These are phyloP conservation scores for Xylariaceae sp. DNA, from an alignment of 2,329 filamentous ascomycete species.

Conservation along the genomic window DNA sequence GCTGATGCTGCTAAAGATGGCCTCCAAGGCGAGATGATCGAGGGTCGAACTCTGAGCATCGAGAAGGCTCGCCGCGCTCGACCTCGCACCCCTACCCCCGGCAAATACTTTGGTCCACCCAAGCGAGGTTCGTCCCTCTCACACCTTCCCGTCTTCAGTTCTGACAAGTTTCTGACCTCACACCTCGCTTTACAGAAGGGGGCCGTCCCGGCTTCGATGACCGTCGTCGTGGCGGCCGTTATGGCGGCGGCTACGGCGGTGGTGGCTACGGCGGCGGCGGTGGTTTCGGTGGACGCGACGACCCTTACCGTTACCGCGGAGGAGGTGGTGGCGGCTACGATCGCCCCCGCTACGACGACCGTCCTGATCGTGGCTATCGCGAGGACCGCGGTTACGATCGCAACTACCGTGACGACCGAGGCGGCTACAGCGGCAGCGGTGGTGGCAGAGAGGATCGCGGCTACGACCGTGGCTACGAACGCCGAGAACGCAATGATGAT, in stretches of 20 bases:
- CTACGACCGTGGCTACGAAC: constrained; percentile 48
- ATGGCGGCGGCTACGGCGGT: constrained; percentile 43
- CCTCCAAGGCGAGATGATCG: constrained; percentile 89
- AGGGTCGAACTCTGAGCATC: constrained; percentile 93
- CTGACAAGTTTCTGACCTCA: too few relatives aligned
- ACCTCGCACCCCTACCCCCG: constrained; percentile 91
- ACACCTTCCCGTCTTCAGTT: not conserved
- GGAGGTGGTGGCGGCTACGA: constrained; percentile 43
- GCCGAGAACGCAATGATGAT: constrained; percentile 40
- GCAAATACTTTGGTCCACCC: constrained; percentile 98
- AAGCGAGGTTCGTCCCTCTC: constrained; percentile 74
- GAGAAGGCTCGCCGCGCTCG: constrained; percentile 96
- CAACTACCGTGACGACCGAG: constrained; percentile 36
- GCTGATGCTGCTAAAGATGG: constrained; percentile 96
- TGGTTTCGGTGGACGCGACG: constrained; percentile 51
- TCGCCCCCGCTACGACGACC: constrained; percentile 36
- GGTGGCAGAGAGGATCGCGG: constrained; percentile 32
- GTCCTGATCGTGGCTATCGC: constrained; percentile 42
- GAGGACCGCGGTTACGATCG: constrained; percentile 41
- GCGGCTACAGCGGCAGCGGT: constrained; percentile 30
- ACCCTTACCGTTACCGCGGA: constrained; percentile 56
- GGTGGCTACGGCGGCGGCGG: constrained; percentile 28
- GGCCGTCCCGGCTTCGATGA: constrained; percentile 41
- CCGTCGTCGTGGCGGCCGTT: constrained; percentile 42
- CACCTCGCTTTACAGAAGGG: constrained; percentile 31